Evolutionary conservation across 768 basidiomycete genomes (phyloP), one percentile per base, ranked within the genome.

Genomic region (Porphyrellus cyaneotinctus): DNA sequence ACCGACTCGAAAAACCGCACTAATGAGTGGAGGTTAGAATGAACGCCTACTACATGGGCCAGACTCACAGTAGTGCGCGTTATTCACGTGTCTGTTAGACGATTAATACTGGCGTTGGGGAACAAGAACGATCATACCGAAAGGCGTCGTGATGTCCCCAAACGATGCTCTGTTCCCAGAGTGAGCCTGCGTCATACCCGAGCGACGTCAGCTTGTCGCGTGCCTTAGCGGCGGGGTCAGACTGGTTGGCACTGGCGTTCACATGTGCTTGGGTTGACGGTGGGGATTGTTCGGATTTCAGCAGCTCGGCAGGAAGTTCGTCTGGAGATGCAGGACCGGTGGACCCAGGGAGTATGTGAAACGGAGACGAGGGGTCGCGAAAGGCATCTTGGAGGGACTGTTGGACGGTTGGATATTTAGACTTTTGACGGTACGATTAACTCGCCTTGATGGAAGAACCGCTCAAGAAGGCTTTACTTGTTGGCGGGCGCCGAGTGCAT

Each of bases 61-160:
- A 9, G 5, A 58, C 68, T 64, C 59, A 88, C 87, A 70, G 63
- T 90, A 89, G 52, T 80, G 81, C 15, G 81, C 84, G 57, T 90
- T 90, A 58, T 89, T 89, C 22, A 89, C 87, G 59, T 90, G 88
- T 64, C 88, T 90, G 47, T 15, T 12, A 10, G 38, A 47, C 11
- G 10, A 35, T 53, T 14, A 55, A 43, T 9, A 23, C 33, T 33
- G 0, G 5, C n/a, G 23, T 6, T 4, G 14, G 17, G 26, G 26
- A 41, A 47, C 6, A 15, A 23, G 26, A 47, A 24, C 13, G 50
- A 17, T 17, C 20, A 38, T 64, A 88, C 88, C 84, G 83, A 63
- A 89, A 88, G 1, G 88, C 72, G 59, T 91, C 88, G 28, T 85
- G 83, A 57, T 90, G 84, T 46, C 88, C 88, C 88, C 88, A 90